Base-by-base conservation (phyloP, 345 rosid genomes). In the Alliaria petiolata region DNA sequence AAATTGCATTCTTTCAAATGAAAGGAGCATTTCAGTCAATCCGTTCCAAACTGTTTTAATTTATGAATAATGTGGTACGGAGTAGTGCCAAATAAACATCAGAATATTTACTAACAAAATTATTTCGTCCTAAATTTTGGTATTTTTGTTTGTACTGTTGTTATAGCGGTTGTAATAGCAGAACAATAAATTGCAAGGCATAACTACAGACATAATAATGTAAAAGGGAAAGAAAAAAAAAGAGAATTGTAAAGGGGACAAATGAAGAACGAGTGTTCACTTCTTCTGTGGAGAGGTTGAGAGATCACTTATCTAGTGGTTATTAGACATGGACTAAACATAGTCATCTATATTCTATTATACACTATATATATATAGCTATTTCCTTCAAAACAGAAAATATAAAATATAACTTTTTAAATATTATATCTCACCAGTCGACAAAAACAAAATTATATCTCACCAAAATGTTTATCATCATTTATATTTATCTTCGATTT, bases 261-360 rank as follows among this genome's bases (percentile, higher is more conserved):
- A 30, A n/a, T 53, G 38, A 30, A n/a, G 34, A 53, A 53, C 58
- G 58, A 53, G 20, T 30, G 59, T 53, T 53, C 59, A 8, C 59
- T 53, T 53, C 59, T 54, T 30, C 13, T 31, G 59, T 54, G 59
- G 39, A 31, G 59, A 54, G 59, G 59, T 54, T 54, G 59, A 54
- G 59, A 54, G 39, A 31, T 54, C 39, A 31, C 20, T 30, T 54
- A 20, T 15, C 59, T 15, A 15, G 22, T 54, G 17, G 59, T 54
- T 54, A 54, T 31, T 54, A 53, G 38, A 53, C 28, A 53, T 53
- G 58, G 38, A 53, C 38, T 10, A 30, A 30, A 28, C 12, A 7
- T 8, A n/a, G 34, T 51, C 17, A 26, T 26, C 54, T 25, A 52
- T 13, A 49, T 49, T 47, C 4, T 22, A 22, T 22, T 22, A 22